phyloP scores from a whole-genome alignment of 805 yeast species.

The Candida berthetii region DNA sequence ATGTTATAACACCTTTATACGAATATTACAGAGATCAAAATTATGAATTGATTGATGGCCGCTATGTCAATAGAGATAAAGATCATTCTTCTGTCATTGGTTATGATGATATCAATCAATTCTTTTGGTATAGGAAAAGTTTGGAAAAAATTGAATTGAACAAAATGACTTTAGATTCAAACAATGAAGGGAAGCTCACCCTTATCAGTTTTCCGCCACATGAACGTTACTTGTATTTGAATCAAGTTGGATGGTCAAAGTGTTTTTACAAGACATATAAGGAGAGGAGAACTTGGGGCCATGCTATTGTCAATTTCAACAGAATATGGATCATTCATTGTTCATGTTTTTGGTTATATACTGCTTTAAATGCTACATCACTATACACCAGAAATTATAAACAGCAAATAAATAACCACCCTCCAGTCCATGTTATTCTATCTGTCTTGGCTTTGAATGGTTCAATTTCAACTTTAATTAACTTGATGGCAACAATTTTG shows the following conservation, averaged over 20 bases:
- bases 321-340: conserved; percentile 77
- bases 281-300: conserved; percentile 75
- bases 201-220: conserved; percentile 45
- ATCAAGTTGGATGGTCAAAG: conserved; percentile 56
- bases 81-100: conserved; percentile 74
- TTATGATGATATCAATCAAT: conserved; percentile 85
- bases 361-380: conserved; percentile 61
- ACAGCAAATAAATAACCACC: conserved; percentile 49
- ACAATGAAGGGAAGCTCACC: conserved; percentile 5
- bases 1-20: conserved; percentile 70
- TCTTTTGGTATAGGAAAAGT: conserved; percentile 78
- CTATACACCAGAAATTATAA: conserved; percentile 56
- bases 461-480: conserved; percentile 48
- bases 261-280: conserved; percentile 70
- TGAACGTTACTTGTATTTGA: conserved; percentile 50
- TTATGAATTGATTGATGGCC: conserved; percentile 37
- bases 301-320: conserved; percentile 65
- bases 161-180: conserved; percentile 22
- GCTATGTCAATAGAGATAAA: conserved; percentile 40
- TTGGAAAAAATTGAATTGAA: conserved; percentile 47
- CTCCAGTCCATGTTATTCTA: conserved; percentile 47
- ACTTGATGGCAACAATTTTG: conserved; percentile 46
- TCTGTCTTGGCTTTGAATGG: conserved; percentile 68
- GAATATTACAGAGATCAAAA: conserved; percentile 50
- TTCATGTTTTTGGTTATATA: conserved; percentile 72